Evolutionary conservation across 805 yeast species (phyloP).

Genomic region (Saccharomycopsis oosterbeekiorum): DNA sequence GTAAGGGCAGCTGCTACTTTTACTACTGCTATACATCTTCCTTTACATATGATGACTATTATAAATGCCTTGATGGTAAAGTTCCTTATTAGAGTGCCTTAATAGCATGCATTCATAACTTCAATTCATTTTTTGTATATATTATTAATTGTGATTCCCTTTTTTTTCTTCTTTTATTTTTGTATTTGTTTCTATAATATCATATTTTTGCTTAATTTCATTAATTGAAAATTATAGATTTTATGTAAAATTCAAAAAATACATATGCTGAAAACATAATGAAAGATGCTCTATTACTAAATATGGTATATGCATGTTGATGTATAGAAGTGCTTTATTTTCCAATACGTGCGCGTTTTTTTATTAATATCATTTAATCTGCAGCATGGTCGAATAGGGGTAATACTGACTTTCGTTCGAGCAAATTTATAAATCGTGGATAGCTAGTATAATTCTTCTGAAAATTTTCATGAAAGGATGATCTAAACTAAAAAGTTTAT

Average conservation of each 20-base stretch:
- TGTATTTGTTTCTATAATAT: no score
- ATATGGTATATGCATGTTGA: background rate
- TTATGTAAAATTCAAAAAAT: no score
- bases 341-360: background rate
- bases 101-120: no score
- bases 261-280: no score
- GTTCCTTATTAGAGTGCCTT: background rate
- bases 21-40: slow-evolving; percentile 34
- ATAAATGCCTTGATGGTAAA: slow-evolving; percentile 19
- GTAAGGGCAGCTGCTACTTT: slow-evolving; percentile 26
- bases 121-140: background rate
- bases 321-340: background rate
- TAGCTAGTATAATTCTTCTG: background rate
- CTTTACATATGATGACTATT: slow-evolving; percentile 28
- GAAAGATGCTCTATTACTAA: background rate
- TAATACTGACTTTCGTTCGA: background rate
- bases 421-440: background rate
- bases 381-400: background rate
- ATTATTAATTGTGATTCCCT: no score
- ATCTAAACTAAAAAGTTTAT: no score
- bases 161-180: background rate
- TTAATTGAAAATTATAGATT: no score
- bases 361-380: background rate
- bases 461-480: background rate
- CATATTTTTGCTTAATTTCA: no score